phyloP scores from a whole-genome alignment of 257 asterid species.

The Lavandula angustifolia region DNA sequence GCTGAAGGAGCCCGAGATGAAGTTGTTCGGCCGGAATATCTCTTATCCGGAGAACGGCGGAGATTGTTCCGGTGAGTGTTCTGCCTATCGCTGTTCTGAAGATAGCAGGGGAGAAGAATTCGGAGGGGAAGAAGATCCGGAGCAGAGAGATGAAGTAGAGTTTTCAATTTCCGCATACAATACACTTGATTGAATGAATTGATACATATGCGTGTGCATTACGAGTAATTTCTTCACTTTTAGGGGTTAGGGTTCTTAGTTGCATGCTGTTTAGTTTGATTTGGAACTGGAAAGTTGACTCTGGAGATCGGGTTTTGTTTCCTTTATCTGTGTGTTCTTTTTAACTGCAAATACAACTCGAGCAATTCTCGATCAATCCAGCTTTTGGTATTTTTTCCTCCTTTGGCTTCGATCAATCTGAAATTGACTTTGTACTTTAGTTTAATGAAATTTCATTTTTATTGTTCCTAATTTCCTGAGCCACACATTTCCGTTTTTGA shows the following conservation, averaged over 20 bases:
- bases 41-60: conserved; percentile 54
- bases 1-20: conserved; percentile 61
- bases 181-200: neutral
- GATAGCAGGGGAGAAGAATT: conserved; percentile 27
- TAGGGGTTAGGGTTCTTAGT: neutral
- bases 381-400: neutral
- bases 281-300: conserved; percentile 5
- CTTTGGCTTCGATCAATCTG: conserved; percentile 21
- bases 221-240: conserved; percentile 3
- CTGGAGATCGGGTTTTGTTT: neutral
- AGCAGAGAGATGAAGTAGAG: conserved; percentile 27
- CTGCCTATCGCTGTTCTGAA: conserved; percentile 38
- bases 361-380: neutral
- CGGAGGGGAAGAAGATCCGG: conserved; percentile 17
- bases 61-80: conserved; percentile 24
- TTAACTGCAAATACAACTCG: too few relatives aligned
- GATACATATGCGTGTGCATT: neutral
- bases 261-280: conserved; percentile 12
- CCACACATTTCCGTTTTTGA: neutral
- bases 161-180: neutral
- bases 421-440: neutral
- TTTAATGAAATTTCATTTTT: neutral
- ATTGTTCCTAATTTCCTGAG: neutral
- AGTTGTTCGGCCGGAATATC: conserved; percentile 69
- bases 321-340: neutral